These are phyloP conservation scores for Yarrowia divulgata DNA, from an alignment of 805 yeast genomes.

Conservation along the genomic window DNA sequence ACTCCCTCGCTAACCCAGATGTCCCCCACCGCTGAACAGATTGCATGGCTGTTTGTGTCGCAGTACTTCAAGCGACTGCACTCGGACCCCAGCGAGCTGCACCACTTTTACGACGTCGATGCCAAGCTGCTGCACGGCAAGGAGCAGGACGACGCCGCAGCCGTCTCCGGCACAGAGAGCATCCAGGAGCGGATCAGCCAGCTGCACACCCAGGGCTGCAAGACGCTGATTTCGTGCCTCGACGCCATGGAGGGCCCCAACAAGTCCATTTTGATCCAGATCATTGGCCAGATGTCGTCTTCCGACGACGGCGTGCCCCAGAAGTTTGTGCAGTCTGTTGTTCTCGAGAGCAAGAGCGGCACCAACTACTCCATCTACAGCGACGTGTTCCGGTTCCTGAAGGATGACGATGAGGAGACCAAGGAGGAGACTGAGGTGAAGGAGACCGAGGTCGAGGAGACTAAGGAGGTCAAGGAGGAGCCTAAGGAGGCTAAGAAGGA, in stretches of 20 bases:
- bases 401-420: constrained; percentile 48
- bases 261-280: constrained; percentile 52
- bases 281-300: constrained; percentile 53
- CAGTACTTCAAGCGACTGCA: constrained; percentile 52
- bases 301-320: constrained; percentile 47
- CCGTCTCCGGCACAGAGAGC: constrained; percentile 48
- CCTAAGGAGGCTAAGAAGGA: constrained; percentile 12
- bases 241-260: constrained; percentile 50
- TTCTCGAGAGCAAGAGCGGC: constrained; percentile 44
- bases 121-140: constrained; percentile 52
- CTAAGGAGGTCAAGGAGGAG: constrained; percentile 9
- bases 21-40: constrained; percentile 42
- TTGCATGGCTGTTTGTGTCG: constrained; percentile 54
- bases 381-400: constrained; percentile 52
- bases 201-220: constrained; percentile 49
- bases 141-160: constrained; percentile 50
- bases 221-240: constrained; percentile 51
- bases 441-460: constrained; percentile 15
- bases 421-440: constrained; percentile 41
- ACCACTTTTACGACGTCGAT: constrained; percentile 50
- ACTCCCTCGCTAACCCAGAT: constrained; percentile 14
- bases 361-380: constrained; percentile 51
- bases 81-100: constrained; percentile 48
- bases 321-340: constrained; percentile 54
- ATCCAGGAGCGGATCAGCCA: constrained; percentile 48